These are phyloP conservation scores for Alternaria brassicae DNA, from an alignment of 2,329 filamentous ascomycete species.

Conservation along the genomic window DNA sequence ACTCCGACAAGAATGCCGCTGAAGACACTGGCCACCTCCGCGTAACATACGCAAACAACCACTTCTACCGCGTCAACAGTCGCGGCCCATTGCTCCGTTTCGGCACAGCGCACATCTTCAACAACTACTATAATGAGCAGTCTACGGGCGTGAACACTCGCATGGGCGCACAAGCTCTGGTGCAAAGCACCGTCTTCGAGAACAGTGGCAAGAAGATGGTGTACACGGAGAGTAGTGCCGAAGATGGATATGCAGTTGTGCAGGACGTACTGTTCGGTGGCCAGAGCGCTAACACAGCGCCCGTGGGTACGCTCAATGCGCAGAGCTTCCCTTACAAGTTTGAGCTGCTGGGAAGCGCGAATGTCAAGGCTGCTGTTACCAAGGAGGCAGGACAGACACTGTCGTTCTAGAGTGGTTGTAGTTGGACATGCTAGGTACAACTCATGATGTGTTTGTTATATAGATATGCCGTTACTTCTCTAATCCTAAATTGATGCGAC, in stretches of 20 bases:
- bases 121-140: slow-evolving; percentile 52
- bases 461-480: too few species aligned
- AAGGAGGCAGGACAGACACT: slow-evolving; percentile 35
- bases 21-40: slow-evolving; percentile 66
- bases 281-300: slow-evolving; percentile 56
- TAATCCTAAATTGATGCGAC: too few species aligned
- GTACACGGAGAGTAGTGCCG: slow-evolving; percentile 60
- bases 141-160: slow-evolving; percentile 51
- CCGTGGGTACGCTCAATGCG: slow-evolving; percentile 57
- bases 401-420: slow-evolving; percentile 10
- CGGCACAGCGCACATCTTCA: slow-evolving; percentile 68
- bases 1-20: slow-evolving; percentile 63
- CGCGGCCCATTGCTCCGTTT: slow-evolving; percentile 69
- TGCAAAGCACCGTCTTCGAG: slow-evolving; percentile 61
- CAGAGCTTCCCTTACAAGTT: slow-evolving; percentile 60
- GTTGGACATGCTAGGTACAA: not conserved
- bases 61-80: slow-evolving; percentile 68
- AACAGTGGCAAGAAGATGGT: slow-evolving; percentile 64
- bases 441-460: too few species aligned
- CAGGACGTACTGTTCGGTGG: slow-evolving; percentile 54
- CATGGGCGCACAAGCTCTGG: slow-evolving; percentile 51
- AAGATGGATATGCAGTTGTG: slow-evolving; percentile 52
- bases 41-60: slow-evolving; percentile 71
- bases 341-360: slow-evolving; percentile 57
- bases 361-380: slow-evolving; percentile 56